Evolutionary conservation across 352 stramenopile genomes (phyloP).

Genomic region (Globisporangium heterothallicum): DNA sequence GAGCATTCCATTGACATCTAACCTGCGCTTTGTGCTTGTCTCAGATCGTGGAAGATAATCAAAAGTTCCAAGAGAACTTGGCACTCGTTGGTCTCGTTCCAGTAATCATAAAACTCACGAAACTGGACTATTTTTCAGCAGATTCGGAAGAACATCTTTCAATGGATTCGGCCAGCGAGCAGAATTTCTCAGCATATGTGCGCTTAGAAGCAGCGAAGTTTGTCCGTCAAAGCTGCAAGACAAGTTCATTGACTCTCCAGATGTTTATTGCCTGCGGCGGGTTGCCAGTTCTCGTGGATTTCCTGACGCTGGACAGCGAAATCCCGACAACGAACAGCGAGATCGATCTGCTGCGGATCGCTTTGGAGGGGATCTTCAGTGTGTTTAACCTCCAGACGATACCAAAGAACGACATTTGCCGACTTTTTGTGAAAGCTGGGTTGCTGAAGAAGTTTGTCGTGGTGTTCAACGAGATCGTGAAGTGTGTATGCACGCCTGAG

Average conservation of each 20-base stretch:
- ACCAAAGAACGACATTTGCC: constrained; percentile 91
- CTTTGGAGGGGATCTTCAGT: constrained; percentile 86
- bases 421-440: constrained; percentile 91
- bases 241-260: constrained; percentile 84
- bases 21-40: neutral
- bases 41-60: constrained; percentile 88
- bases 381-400: constrained; percentile 91
- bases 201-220: constrained; percentile 86
- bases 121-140: constrained; percentile 29
- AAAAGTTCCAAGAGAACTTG: constrained; percentile 90
- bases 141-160: constrained; percentile 7
- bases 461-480: constrained; percentile 79
- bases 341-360: constrained; percentile 71
- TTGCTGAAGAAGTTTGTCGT: constrained; percentile 85
- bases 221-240: constrained; percentile 85
- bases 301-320: constrained; percentile 43
- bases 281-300: constrained; percentile 81
- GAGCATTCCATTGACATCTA: no score
- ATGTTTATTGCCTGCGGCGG: constrained; percentile 93
- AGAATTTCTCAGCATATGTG: constrained; percentile 45
- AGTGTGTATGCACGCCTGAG: constrained; percentile 20
- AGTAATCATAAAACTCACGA: constrained; percentile 87
- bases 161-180: constrained; percentile 17
- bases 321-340: constrained; percentile 27
- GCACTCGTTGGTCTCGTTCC: constrained; percentile 87